Conservation (phyloP, 2,329 filamentous ascomycete species). For the Raffaelea albimanens region DNA sequence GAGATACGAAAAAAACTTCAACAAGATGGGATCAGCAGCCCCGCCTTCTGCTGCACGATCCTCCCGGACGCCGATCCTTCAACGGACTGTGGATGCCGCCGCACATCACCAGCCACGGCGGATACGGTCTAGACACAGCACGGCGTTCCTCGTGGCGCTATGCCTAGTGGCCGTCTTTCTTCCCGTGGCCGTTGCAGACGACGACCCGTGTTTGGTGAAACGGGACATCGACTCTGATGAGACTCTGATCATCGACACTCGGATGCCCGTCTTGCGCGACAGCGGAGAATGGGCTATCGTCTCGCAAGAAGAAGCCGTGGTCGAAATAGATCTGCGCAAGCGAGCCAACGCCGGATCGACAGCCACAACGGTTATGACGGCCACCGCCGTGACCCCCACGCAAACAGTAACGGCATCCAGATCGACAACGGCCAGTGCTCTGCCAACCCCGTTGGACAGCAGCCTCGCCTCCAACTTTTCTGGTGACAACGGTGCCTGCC, state of each 20-base stretch:
- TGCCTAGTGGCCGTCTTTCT: conserved; percentile 14
- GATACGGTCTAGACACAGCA: conserved; percentile 18
- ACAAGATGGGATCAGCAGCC: conserved; percentile 8
- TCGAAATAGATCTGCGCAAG: conserved; percentile 12
- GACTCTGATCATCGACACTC: conserved; percentile 26
- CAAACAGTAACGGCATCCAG: conserved; percentile 19
- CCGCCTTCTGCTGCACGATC: conserved; percentile 4
- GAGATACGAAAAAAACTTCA: not conserved
- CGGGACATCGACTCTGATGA: conserved; percentile 16
- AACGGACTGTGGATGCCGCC: not conserved
- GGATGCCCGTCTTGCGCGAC: conserved; percentile 22
- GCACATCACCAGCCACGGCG: conserved; percentile 14
- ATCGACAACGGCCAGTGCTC: conserved; percentile 24
- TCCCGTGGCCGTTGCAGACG: conserved; percentile 11
- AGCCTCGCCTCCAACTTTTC: conserved; percentile 55
- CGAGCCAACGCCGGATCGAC: conserved; percentile 6
- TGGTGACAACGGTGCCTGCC: conserved; percentile 40
- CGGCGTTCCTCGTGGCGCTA: conserved; percentile 14
- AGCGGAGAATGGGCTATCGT: conserved; percentile 27
- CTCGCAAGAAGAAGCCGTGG: conserved; percentile 20
- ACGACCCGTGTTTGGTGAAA: conserved; percentile 11
- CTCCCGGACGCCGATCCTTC: conserved; percentile 4
- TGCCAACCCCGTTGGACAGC: conserved; percentile 61
- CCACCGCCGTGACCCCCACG: conserved; percentile 10
- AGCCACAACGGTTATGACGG: conserved; percentile 10